Base-by-base conservation (phyloP, 768 basidiomycete species). In the Leucogyrophana mollusca region DNA sequence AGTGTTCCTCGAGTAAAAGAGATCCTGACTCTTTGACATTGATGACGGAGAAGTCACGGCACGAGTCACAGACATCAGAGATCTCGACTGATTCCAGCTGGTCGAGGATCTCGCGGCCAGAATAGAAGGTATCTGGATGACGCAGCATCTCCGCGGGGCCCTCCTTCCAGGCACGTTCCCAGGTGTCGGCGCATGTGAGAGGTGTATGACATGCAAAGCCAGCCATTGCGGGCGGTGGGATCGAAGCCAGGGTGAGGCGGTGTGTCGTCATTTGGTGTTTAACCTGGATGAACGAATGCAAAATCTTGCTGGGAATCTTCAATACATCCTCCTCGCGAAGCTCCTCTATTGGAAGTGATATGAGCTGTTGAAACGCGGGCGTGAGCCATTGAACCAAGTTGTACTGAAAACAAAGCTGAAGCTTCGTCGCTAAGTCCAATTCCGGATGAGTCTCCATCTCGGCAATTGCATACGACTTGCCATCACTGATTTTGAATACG, bases 71-170 rank as follows among this genome's bases (percentile, higher is more conserved):
- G 27, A 30, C 27, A 7, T 30, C 7, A 30, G 27, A 13, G 7
- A 30, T 6, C 6, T 30, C 27, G 6, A 25, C 30, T 4, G 25
- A 20, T 10, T 23, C 18, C 6, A 49, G 32, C n/a, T 27, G 13
- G 39, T 23, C 18, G 13, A 37, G n/a, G 10, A 39, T n/a, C 2
- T 32, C 11, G 23, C 34, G 27, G 23, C 34, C 14, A 2, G 32
- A 13, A 18, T 54, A 34, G 32, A 35, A 25, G 21, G 23, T 50
- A 7, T 38, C 41, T 18, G 41, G 41, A 42, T 42, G 41, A 20
- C 9, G 10, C 14, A 42, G n/a, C 41, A 32, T 42, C 41, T 42
- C 41, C 10, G 41, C 41, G 1, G 41, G 27, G 8, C 41, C 41
- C 20, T 42, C 41, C 17, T 20, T 30, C 41, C 41, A 32, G 9